Evolutionary conservation across 2,329 filamentous ascomycete genomes (phyloP), one percentile per base, ranked within the genome.

Genomic region (Colletotrichum sidae): DNA sequence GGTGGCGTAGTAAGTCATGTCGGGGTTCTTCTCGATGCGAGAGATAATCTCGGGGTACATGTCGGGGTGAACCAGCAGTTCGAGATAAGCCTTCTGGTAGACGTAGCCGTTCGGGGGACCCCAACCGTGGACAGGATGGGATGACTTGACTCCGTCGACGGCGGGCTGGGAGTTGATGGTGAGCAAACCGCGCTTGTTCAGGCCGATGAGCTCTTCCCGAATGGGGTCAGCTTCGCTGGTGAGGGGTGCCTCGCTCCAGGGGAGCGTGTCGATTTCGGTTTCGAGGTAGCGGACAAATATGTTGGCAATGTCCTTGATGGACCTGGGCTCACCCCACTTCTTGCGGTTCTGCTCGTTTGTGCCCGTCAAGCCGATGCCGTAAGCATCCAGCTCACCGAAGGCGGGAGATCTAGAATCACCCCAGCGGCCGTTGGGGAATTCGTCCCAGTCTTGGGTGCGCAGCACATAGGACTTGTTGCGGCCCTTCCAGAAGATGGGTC

Each of bases 371-470:
- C 94, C 94, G 72, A 98, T 93, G 47, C 94, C 95, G 74, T 99
- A 98, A 8, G 93, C 90, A 78, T 98, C 95, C 56, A 98, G 83
- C 78, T 97, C 94, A 73, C 96, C 96, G 74, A 97, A 99, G 55
- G 96, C 96, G 67, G 96, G 96, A 64, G 95, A 98, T 69, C 96
- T 88, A 56, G 94, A 95, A 78, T 99, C 96, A 79, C 96, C 96
- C 96, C 96, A 99, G 78, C 96, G 92, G 51, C 96, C 96, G 83
- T 99, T 99, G 60, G 96, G 96, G 73, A 97, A 99, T 78, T 99
- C 96, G 73, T 99, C 96, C 96, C 96, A 99, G 71, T 97, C 95
- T 76, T 97, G 94, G 1, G 96, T 99, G 60, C 96, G 93, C 60
- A 93, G 90, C 60, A 99, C 90, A 73, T 99, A 99, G 4, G 94